Conservation (phyloP, 495 filamentous ascomycete genomes). For the Xylaria bambusicola region DNA sequence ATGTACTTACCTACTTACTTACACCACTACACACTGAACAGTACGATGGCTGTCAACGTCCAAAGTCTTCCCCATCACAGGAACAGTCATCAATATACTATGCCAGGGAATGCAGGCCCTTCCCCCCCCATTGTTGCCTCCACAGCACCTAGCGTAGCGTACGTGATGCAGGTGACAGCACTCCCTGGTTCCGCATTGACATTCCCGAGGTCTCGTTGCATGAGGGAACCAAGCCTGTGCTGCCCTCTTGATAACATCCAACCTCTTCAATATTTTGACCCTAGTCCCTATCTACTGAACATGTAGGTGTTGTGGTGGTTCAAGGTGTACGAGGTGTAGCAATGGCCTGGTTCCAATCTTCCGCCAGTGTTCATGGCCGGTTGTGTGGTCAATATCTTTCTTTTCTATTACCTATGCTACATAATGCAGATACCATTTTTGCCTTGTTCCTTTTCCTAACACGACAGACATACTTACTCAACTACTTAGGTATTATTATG, state of each 20-base stretch:
- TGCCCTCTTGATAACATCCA: not conserved
- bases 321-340: conserved; percentile 13
- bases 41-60: no score
- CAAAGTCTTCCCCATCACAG: not conserved
- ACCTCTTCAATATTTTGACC: conserved; percentile 6
- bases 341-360: conserved; percentile 11
- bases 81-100: conserved; percentile 6
- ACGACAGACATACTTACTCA: no score
- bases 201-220: conserved; percentile 8
- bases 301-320: no score
- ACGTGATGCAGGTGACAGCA: conserved; percentile 10
- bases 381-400: no score
- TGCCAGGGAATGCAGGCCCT: not conserved
- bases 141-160: not conserved
- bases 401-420: no score
- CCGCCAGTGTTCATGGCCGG: conserved; percentile 1
- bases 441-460: no score
- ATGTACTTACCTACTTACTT: no score
- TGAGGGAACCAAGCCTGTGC: not conserved
- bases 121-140: conserved; percentile 15
- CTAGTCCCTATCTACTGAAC: no score
- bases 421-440: no score
- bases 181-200: conserved; percentile 14
- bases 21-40: no score
- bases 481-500: no score